Conservation (phyloP, 768 basidiomycete species). For the Suillus variegatus region DNA sequence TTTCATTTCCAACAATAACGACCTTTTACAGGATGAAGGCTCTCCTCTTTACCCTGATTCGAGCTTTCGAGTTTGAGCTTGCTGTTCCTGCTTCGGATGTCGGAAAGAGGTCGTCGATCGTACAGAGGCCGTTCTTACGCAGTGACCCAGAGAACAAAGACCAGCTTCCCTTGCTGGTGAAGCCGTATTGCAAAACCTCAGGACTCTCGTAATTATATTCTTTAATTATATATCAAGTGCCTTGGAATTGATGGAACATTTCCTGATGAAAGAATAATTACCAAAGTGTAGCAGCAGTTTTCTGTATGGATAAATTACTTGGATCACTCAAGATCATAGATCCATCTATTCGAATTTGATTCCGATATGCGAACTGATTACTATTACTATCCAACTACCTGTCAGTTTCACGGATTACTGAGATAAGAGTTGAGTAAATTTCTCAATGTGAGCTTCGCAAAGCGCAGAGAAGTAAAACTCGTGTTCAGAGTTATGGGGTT, state of each 20-base stretch:
- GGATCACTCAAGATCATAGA: neutral
- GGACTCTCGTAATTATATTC: neutral
- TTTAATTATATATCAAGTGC: neutral
- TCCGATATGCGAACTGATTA: neutral
- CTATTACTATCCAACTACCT: neutral
- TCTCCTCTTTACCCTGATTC: constrained; percentile 50
- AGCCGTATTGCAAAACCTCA: constrained; percentile 9
- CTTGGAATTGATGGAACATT: neutral
- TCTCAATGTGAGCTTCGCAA: constrained; percentile 64
- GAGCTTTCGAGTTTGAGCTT: constrained; percentile 53
- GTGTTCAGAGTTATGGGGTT: constrained; percentile 87
- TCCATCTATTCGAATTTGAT: neutral
- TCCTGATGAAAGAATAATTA: neutral
- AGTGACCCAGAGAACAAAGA: constrained; percentile 39
- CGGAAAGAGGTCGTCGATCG: constrained; percentile 26
- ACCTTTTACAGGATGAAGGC: constrained; percentile 36
- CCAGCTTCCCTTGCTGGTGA: constrained; percentile 43
- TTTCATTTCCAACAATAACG: neutral
- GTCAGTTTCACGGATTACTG: neutral
- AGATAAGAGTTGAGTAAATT: constrained; percentile 38
- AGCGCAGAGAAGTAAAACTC: constrained; percentile 95
- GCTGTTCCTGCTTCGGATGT: constrained; percentile 50
- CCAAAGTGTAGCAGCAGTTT: neutral
- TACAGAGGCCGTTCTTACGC: constrained; percentile 46
- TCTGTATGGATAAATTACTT: neutral